These are phyloP conservation scores for Licmophora abbreviata DNA, from an alignment of 108 stramenopile genomes.

Conservation along the genomic window DNA sequence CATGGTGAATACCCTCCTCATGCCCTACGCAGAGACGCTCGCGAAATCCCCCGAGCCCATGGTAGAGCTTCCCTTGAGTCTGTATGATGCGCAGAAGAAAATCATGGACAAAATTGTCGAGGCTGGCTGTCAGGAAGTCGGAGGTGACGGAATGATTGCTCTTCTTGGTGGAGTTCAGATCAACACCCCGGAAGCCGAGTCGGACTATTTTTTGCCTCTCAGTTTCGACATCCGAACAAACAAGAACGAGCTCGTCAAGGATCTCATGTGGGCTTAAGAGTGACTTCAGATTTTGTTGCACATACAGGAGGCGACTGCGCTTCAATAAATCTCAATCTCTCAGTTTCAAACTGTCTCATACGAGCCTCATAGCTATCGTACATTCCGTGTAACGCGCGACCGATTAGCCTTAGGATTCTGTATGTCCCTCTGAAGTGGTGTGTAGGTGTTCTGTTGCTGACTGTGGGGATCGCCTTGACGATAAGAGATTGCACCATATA, in stretches of 20 bases:
- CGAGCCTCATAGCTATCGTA: no score
- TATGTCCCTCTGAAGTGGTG: no score
- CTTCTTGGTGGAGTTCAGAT: conserved; percentile 53
- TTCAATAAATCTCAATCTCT: no score
- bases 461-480: no score
- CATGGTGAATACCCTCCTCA: conserved; percentile 26
- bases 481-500: not conserved
- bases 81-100: conserved; percentile 18
- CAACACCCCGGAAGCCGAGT: conserved; percentile 34
- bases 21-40: conserved; percentile 41
- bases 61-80: conserved; percentile 18
- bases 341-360: no score
- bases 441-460: no score
- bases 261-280: no score
- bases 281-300: no score
- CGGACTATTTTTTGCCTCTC: conserved; percentile 55
- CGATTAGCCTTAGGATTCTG: no score
- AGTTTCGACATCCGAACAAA: conserved; percentile 37
- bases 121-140: conserved; percentile 34
- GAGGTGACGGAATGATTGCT: conserved; percentile 37
- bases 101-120: conserved; percentile 25
- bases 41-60: conserved; percentile 24
- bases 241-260: conserved; percentile 5
- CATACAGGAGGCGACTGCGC: no score
- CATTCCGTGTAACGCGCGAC: no score